These are phyloP conservation scores for Harringtonia lauricola DNA, from an alignment of 2,329 filamentous ascomycete genomes.

Conservation along the genomic window DNA sequence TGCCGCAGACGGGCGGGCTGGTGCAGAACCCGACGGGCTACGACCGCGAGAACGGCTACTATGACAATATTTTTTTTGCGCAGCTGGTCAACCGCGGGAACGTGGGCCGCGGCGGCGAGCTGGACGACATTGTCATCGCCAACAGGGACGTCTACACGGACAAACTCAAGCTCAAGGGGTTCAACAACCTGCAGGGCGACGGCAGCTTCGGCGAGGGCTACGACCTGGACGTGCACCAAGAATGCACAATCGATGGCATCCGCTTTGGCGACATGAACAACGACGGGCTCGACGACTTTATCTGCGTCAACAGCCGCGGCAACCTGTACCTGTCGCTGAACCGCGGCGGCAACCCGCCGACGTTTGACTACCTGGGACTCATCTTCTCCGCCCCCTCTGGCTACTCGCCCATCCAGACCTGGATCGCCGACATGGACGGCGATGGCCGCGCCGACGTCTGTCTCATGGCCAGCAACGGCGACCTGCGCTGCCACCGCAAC, in stretches of 20 bases:
- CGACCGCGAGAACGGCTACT: no score
- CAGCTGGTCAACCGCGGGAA: background rate
- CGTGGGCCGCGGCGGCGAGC: background rate
- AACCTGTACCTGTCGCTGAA: background rate
- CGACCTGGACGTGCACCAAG: no score
- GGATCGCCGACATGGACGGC: constrained; percentile 10
- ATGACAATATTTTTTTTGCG: background rate
- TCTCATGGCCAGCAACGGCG: background rate
- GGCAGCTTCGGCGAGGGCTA: no score
- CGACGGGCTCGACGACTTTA: background rate
- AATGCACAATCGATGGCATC: no score
- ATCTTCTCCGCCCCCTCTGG: background rate
- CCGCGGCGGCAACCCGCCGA: background rate
- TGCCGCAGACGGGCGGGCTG: no score
- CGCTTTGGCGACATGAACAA: background rate
- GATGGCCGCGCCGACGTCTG: constrained; percentile 11
- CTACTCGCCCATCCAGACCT: background rate
- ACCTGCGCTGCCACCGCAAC: constrained; percentile 20
- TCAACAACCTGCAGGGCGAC: no score
- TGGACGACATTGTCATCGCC: no score
- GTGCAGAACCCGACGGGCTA: no score
- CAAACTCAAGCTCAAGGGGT: no score
- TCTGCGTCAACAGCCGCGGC: background rate
- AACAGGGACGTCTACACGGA: no score
- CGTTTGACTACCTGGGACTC: background rate